Base-by-base conservation (phyloP, 2,329 filamentous ascomycete species). In the Aspergillus nomiae region DNA sequence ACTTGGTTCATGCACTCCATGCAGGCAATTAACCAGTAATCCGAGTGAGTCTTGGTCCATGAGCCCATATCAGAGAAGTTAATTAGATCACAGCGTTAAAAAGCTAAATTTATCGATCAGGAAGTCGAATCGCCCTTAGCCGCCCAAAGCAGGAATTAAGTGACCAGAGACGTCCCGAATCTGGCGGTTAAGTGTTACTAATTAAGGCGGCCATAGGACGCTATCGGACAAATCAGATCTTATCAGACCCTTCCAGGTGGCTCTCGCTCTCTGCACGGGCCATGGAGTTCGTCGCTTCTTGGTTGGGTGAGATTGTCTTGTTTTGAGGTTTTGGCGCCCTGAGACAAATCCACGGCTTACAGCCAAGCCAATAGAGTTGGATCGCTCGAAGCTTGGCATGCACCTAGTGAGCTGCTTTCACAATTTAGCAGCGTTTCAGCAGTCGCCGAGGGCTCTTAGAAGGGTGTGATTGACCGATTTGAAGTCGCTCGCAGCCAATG, bases 301-400 rank as follows among this genome's bases (percentile, higher is more conserved):
- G 56, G 45, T 68, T 68, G 66, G 64, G 12, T 53, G 32, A 30
- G 14, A 43, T 38, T 16, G 28, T 34, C 57, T 41, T 26, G 16
- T 46, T 46, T n/a, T 26, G 21, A 4, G 9, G 30, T n/a, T 26
- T 60, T 30, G 21, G 58, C 48, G 48, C 62, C 62, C 63, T 59
- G 58, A 48, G 34, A 21, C 5, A 24, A 59, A 30, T 36, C 34
- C 38, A 60, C 61, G 45, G 59, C 60, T 64, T 34, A 55, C 26
- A 7, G 0, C 6, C 6, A n/a, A 53, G 14, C 67, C 32, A 67
- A 69, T 66, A 4, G 36, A 12, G 11, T 16, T 6, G 19, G 2
- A 10, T 36, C 26, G 12, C 56, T 3, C 8, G 68, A 71, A 71
- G 69, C 69, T 71, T 71, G 69, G 69, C 69, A 69, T 68, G 66